Percentiles rank a stretch among this genome's conserved stretches.
Evolutionary conservation across 345 rosid species (phyloP).

Genomic region (Jatropha curcas): DNA sequence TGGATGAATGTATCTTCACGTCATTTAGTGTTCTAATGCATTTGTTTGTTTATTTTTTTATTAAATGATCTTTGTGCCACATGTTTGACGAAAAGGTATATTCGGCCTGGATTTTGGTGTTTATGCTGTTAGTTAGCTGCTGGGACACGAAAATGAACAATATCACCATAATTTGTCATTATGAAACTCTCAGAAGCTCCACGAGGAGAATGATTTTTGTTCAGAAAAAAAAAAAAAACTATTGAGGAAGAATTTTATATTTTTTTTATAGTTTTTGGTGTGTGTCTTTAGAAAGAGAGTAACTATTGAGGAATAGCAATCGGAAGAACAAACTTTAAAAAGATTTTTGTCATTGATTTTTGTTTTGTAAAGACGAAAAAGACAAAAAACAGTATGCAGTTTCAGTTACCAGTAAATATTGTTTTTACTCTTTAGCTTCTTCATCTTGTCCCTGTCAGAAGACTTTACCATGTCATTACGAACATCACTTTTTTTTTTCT

Average conservation of each 20-base stretch:
- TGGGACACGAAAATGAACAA: background rate
- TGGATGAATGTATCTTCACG: background rate
- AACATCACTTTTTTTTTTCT: background rate
- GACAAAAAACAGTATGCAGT: conserved; percentile 2
- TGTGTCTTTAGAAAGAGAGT: background rate
- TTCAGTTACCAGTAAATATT: background rate
- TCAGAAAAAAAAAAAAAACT: too few species aligned
- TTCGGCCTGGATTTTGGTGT: background rate
- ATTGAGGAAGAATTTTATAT: too few species aligned
- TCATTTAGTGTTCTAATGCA: background rate
- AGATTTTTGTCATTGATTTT: background rate
- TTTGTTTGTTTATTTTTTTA: background rate
- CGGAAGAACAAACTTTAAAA: background rate
- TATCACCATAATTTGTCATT: background rate
- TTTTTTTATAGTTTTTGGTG: too few species aligned
- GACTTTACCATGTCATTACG: background rate
- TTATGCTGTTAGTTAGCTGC: background rate
- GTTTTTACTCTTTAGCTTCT: background rate
- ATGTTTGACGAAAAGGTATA: background rate
- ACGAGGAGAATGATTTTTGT: background rate
- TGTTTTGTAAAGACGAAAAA: background rate
- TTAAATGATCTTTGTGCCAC: background rate
- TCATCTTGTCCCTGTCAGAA: background rate
- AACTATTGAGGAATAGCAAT: background rate
- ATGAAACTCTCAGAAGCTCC: background rate